Percentiles rank a stretch among this genome's conserved stretches.
Evolutionary conservation across 1,139 yeast species (phyloP).

Genomic region (Pichia cactophila): DNA sequence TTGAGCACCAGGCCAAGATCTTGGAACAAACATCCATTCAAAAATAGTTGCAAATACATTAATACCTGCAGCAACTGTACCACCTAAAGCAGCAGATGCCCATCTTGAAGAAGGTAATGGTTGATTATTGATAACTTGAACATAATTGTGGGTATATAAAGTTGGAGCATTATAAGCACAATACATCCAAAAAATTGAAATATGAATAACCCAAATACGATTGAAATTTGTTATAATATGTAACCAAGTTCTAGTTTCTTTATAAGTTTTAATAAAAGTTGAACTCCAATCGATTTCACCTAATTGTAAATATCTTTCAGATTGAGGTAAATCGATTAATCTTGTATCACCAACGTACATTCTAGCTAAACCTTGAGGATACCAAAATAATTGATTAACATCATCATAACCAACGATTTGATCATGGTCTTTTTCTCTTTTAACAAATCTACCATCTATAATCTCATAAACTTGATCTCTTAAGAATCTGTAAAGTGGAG

Average conservation of each 20-base stretch:
- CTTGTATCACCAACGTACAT: constrained; percentile 85
- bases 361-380: constrained; percentile 96
- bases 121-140: constrained; percentile 72
- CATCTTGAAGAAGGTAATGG: constrained; percentile 85
- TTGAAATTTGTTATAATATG: constrained; percentile 92
- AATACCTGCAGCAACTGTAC: constrained; percentile 72
- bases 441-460: constrained; percentile 88
- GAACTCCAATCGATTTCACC: constrained; percentile 92
- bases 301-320: constrained; percentile 79
- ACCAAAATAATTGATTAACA: constrained; percentile 98
- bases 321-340: constrained; percentile 81
- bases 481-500: constrained; percentile 84
- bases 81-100: constrained; percentile 92
- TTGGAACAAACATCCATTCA: constrained; percentile 96
- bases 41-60: constrained; percentile 83
- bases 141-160: constrained; percentile 77
- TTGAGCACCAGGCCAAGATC: constrained; percentile 99
- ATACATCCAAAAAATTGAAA: constrained; percentile 89
- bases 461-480: constrained; percentile 95
- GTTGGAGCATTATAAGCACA: constrained; percentile 89
- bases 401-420: constrained; percentile 95
- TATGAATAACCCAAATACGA: constrained; percentile 96
- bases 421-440: constrained; percentile 96
- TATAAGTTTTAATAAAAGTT: constrained; percentile 93
- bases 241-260: constrained; percentile 97